Evolutionary conservation across 805 yeast species (phyloP), one percentile per base, ranked within the genome.

Genomic region (Lachancea dasiensis): DNA sequence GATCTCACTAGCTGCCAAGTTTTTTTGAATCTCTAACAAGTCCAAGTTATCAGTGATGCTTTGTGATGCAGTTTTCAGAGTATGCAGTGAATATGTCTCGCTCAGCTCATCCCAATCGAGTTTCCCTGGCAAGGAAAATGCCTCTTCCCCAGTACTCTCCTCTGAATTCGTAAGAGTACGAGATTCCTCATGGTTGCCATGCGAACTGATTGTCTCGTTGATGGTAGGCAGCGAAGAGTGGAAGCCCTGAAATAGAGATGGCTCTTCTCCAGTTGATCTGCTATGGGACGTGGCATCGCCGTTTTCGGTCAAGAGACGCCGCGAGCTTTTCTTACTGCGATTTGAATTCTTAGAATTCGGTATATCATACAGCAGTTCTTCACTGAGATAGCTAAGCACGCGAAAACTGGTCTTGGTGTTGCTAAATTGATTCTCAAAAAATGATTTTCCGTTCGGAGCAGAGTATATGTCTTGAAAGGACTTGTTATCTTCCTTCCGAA

Each of bases 201-300:
- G 42, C 49, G 32, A 30, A 43, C 61, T 52, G 11, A 68, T 56
- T 28, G 65, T 66, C 41, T 68, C 73, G 43, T 72, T 64, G n/a
- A 72, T 60, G 13, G 72, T 72, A 1, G 77, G 77, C 24, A 70
- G 53, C 1, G 74, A 64, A 3, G 86, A 84, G 49, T 69, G 68
- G 52, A 82, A 79, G 1, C 89, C 87, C 56, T 81, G 89, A 50
- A 72, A 79, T 16, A 82, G 58, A 3, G 86, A 75, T 45, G 73
- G 75, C 7, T 54, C 49, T 13, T 52, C 20, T 33, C 32, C 25
- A 10, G 39, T 34, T 21, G 45, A 42, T 6, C 41, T 37, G 19
- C 42, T 35, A 25, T 44, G 35, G 10, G 32, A 27, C 21, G 36
- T 25, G 24, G 35, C 30, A 4, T 41, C 46, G 7, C 45, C 51